These are phyloP conservation scores for Xylaria polymorpha DNA, from an alignment of 2,329 filamentous ascomycete species.

Conservation along the genomic window DNA sequence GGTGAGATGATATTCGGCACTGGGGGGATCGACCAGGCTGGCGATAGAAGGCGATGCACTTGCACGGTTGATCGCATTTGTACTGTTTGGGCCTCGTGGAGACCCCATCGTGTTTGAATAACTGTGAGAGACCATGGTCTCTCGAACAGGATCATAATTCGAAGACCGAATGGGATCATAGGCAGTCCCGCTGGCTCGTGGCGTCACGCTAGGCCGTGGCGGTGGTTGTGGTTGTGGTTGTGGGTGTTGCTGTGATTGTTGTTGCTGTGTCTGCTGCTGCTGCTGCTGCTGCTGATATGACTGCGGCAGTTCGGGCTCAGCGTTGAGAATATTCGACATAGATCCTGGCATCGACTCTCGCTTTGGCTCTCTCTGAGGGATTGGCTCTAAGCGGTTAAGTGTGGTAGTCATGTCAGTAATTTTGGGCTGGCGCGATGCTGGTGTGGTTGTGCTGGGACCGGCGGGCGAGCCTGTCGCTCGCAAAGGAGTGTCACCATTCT, in stretches of 20 bases:
- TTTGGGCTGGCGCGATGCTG: slow-evolving; percentile 53
- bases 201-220: slow-evolving; percentile 54
- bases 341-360: slow-evolving; percentile 63
- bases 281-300: slow-evolving; percentile 60
- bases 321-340: slow-evolving; percentile 68
- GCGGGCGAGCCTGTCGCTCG: slow-evolving; percentile 44
- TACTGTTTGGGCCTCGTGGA: slow-evolving; percentile 56
- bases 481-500: slow-evolving; percentile 45
- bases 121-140: slow-evolving; percentile 68
- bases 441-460: slow-evolving; percentile 39
- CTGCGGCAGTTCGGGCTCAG: slow-evolving; percentile 59
- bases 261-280: slow-evolving; percentile 58
- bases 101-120: slow-evolving; percentile 61
- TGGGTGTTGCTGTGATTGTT: slow-evolving; percentile 59
- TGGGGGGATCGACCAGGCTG: slow-evolving; percentile 82
- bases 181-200: slow-evolving; percentile 79
- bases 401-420: slow-evolving; percentile 54
- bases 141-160: slow-evolving; percentile 73
- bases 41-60: slow-evolving; percentile 92
- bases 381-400: slow-evolving; percentile 48
- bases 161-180: slow-evolving; percentile 89
- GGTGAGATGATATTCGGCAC: slow-evolving; percentile 56
- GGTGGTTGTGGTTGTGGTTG: slow-evolving; percentile 60
- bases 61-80: slow-evolving; percentile 69
- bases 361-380: slow-evolving; percentile 61